Evolutionary conservation across 768 basidiomycete species (phyloP), one percentile per base, ranked within the genome.

Genomic region (Polyporus arcularius): DNA sequence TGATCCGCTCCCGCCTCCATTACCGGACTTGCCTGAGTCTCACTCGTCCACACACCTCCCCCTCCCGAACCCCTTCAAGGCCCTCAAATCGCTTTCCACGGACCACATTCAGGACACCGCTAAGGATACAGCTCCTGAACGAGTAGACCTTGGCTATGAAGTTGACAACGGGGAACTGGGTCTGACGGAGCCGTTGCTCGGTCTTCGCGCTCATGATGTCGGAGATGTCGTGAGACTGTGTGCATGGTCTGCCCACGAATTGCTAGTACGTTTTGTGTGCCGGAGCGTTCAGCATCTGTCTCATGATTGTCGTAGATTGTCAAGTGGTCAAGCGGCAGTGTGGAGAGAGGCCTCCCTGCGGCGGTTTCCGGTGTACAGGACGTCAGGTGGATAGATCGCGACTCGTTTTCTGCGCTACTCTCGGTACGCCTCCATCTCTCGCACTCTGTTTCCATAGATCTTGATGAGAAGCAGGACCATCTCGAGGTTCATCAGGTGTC

Each of bases 51-150:
- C 72, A 39, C 53, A 65, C 38, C 69, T 85, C n/a, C 77, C 79
- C 0, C 73, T 89, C n/a, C 78, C 87, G 7, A 88, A 85, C 61
- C 81, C 85, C 3, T 86, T 91, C 76, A 91, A 85, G 68, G 74
- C 78, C 1, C 76, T 83, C 14, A 77, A 78, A 56, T 74, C 74
- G 30, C 77, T 70, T n/a, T 82, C 84, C n/a, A 66, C 77, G 0
- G 87, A 88, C 32, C 75, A 78, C 54, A 53, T 82, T 4, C 42
- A 62, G 41, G 69, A 35, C 66, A 73, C 58, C 60, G 59, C 47
- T 32, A 66, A 61, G 63, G 67, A 47, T 62, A 61, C 58, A 38
- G 55, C 12, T n/a, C 51, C 42, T 4, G 72, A 69, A 49, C 74
- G 74, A 39, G 60, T 78, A 35, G 62, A 63, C 32, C 64, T 78